Evolutionary conservation across 1,284 basidiomycete genomes (phyloP).

Genomic region (Papiliotrema terrestris): DNA sequence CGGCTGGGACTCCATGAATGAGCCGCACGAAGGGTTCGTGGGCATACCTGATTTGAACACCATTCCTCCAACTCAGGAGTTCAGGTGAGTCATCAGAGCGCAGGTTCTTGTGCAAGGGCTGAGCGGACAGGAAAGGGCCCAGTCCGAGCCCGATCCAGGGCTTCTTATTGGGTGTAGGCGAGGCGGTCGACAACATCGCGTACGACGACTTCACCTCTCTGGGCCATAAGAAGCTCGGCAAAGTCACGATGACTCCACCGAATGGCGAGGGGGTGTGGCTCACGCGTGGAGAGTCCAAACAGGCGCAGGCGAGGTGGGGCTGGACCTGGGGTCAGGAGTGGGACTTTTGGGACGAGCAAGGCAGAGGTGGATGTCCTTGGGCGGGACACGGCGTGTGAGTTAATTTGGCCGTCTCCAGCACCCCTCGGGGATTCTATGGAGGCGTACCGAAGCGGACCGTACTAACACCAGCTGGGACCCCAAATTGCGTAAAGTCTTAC

Average conservation of each 20-base stretch:
- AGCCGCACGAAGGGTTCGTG: conserved; percentile 83
- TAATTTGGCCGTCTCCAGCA: neutral
- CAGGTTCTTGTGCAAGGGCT: too few relatives aligned
- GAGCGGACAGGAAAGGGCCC: conserved; percentile 45
- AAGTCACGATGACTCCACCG: conserved; percentile 53
- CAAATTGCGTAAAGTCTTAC: conserved; percentile 62
- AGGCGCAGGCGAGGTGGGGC: conserved; percentile 57
- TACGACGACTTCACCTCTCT: conserved; percentile 51
- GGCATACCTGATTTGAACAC: conserved; percentile 67
- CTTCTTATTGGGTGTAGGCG: conserved; percentile 50
- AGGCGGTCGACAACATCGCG: conserved; percentile 26
- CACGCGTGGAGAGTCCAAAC: conserved; percentile 50
- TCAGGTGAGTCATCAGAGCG: conserved; percentile 22
- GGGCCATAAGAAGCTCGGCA: conserved; percentile 72
- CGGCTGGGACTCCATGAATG: conserved; percentile 93
- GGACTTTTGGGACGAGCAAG: conserved; percentile 50
- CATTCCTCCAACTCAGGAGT: conserved; percentile 54
- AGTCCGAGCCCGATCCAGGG: conserved; percentile 51
- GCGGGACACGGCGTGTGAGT: conserved; percentile 54
- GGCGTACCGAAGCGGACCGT: too few relatives aligned
- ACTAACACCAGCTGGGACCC: conserved; percentile 62
- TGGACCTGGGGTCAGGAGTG: conserved; percentile 74
- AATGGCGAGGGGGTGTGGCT: conserved; percentile 60
- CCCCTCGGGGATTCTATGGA: too few relatives aligned
- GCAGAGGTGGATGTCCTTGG: conserved; percentile 52